Percentiles rank a stretch among this genome's conserved stretches.
phyloP scores from a whole-genome alignment of 495 filamentous ascomycete species.

The Penicillium manginii region DNA sequence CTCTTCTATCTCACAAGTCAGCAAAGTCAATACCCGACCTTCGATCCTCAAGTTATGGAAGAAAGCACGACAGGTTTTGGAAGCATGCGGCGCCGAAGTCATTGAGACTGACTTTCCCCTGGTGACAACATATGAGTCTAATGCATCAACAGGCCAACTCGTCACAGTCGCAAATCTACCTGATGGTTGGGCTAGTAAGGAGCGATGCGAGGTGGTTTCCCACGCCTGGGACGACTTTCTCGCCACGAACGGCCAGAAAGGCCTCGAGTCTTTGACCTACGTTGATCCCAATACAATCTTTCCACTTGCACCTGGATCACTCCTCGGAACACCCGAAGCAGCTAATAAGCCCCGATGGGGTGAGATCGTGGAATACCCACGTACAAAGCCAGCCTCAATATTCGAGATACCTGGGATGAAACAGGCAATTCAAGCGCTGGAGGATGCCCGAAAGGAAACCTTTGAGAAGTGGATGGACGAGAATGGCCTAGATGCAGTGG shows the following conservation, averaged over 20 bases:
- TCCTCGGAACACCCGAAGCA: slow-evolving; percentile 34
- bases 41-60: slow-evolving; percentile 41
- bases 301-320: slow-evolving; percentile 35
- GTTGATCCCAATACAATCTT: slow-evolving; percentile 39
- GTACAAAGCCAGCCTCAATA: slow-evolving; percentile 27
- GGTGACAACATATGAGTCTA: slow-evolving; percentile 35
- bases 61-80: slow-evolving; percentile 24
- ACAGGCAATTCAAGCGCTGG: slow-evolving; percentile 34
- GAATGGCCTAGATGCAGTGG: slow-evolving; percentile 36
- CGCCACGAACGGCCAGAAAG: slow-evolving; percentile 29
- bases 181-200: slow-evolving; percentile 35
- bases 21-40: slow-evolving; percentile 29
- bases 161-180: slow-evolving; percentile 38
- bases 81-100: slow-evolving; percentile 36
- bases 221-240: slow-evolving; percentile 44
- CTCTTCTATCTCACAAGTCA: slow-evolving; percentile 17
- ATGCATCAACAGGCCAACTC: slow-evolving; percentile 31
- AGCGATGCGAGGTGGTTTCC: slow-evolving; percentile 38
- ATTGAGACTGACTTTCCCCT: slow-evolving; percentile 40
- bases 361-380: slow-evolving; percentile 40
- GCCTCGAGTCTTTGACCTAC: slow-evolving; percentile 26
- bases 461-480: slow-evolving; percentile 41
- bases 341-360: slow-evolving; percentile 35
- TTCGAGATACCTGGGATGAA: slow-evolving; percentile 29
- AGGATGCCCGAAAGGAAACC: slow-evolving; percentile 35